These are phyloP conservation scores for Coemansia reversa DNA, from an alignment of 192 early-diverging fungal genomes.

Conservation along the genomic window DNA sequence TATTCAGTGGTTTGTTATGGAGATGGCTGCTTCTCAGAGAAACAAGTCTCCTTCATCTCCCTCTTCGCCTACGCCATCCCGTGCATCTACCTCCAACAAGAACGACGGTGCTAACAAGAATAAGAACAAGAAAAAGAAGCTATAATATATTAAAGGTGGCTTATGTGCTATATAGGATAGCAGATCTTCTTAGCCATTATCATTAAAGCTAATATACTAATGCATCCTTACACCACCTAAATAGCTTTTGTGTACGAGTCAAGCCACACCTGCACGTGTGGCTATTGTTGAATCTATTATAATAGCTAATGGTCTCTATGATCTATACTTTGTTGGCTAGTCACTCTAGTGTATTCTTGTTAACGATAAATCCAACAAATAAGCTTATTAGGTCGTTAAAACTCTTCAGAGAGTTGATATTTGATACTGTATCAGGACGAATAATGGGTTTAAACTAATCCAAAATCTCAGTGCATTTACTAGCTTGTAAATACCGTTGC, in stretches of 20 bases:
- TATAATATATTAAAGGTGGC: constrained; percentile 8
- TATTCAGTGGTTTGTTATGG: constrained; percentile 50
- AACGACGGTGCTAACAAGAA: background rate
- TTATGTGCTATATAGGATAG: no score
- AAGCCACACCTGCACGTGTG: no score
- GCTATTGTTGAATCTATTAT: background rate
- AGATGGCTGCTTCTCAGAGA: constrained; percentile 7
- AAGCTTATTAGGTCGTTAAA: constrained; percentile 34
- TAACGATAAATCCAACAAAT: constrained; percentile 25
- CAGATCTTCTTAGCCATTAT: no score
- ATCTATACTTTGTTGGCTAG: background rate
- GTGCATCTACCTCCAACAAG: background rate
- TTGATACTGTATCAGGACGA: constrained; percentile 23
- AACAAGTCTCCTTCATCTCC: constrained; percentile 10
- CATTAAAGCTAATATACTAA: no score
- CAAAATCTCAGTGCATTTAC: constrained; percentile 14
- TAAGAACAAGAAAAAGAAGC: constrained; percentile 29
- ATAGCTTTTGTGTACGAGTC: no score
- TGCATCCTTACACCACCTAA: no score
- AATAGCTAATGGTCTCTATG: background rate
- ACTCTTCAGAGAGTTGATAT: constrained; percentile 19
- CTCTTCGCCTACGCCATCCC: constrained; percentile 5
- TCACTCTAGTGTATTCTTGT: constrained; percentile 6
- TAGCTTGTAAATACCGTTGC: constrained; percentile 18
- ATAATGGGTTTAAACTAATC: constrained; percentile 45